Conservation (phyloP, 192 early-diverging fungal genomes). For the Oehlia diaphana region DNA sequence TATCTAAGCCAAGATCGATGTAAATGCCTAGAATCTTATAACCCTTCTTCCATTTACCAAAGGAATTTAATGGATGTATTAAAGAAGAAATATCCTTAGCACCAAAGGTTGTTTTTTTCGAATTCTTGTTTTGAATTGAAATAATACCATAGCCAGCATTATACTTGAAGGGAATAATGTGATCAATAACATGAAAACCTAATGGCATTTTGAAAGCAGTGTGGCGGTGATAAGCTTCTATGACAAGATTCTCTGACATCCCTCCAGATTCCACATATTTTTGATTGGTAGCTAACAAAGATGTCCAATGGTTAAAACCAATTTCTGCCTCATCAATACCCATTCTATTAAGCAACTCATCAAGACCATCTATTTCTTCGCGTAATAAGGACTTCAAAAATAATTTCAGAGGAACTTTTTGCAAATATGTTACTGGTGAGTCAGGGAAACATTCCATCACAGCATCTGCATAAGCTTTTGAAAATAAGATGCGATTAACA, state of each 20-base stretch:
- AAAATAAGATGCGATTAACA: no score
- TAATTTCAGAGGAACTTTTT: no score
- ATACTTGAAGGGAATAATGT: background rate
- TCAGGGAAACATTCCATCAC: background rate
- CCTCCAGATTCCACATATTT: background rate
- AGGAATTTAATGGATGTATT: background rate
- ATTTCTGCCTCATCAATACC: background rate
- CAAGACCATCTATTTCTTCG: constrained; percentile 1
- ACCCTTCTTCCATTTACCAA: background rate
- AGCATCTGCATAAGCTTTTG: no score
- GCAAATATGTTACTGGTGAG: no score
- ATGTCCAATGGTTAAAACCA: background rate
- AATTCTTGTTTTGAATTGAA: no score
- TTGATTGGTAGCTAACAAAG: constrained; percentile 15
- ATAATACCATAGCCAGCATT: no score
- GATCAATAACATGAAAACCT: background rate
- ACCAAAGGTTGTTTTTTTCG: background rate
- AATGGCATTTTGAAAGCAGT: constrained; percentile 10
- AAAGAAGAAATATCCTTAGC: background rate
- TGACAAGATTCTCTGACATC: background rate
- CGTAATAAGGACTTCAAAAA: background rate
- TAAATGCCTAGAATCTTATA: constrained; percentile 5
- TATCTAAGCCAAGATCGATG: constrained; percentile 1
- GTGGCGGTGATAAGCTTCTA: constrained; percentile 12
- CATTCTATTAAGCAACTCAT: background rate